Base-by-base conservation (phyloP, 495 filamentous ascomycete species). In the Tricharina praecox region DNA sequence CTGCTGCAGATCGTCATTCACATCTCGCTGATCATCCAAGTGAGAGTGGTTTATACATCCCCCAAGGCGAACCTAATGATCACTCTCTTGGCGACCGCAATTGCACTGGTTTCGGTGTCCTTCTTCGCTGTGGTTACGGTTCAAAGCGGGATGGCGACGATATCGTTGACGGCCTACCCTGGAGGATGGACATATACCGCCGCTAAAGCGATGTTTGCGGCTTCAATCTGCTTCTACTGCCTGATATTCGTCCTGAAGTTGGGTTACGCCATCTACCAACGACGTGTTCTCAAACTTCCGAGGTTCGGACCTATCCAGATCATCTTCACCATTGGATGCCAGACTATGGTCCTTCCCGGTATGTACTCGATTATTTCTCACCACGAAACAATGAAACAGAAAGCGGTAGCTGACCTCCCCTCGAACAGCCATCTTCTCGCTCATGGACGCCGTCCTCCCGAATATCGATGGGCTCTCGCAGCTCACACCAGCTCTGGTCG, bases 261-360 rank as follows among this genome's bases (percentile, higher is more conserved):
- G 1, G 73, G 72, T 42, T 68, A 69, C 46, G 76, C 79, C 11
- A 69, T 85, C 20, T 55, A 56, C 1, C 64, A 72, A 34, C 72
- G 82, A 13, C 67, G 62, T 40, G 66, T 63, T 45, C 64, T 83
- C 18, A 74, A 77, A 0, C 54, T 81, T 38, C 63, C 59, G 28
- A 69, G 74, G 18, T 79, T 79, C 55, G 75, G 76, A 1, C 73
- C 77, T 0, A 75, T 85, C 68, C 74, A 78, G 53, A 70, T 79
- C 45, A 73, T 85, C 49, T 81, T 81, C 56, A 70, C 81, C 50
- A 79, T 83, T 72, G 76, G 78, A 38, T 79, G 74, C 49, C 80
- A 83, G 62, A 83, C 80, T 16, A 72, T 94, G 70, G 56, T 86
- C 24, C 66, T 90, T 43, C 86, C 86, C 51, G 74, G 82, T 84